These are phyloP conservation scores for Aureobasidium uvarum DNA, from an alignment of 2,329 filamentous ascomycete genomes.

Conservation along the genomic window DNA sequence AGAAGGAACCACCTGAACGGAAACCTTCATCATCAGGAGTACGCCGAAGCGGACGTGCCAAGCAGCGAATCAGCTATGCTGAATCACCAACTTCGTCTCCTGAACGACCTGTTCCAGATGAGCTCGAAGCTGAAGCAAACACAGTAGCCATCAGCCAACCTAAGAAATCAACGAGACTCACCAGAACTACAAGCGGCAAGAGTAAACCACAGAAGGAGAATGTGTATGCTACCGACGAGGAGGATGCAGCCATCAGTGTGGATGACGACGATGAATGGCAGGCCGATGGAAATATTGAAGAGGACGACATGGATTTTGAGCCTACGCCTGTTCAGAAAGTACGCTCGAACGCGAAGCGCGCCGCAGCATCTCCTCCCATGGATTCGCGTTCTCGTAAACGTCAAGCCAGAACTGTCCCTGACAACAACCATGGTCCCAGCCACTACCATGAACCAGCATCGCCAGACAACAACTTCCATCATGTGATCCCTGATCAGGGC, in stretches of 20 bases:
- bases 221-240: slow-evolving; percentile 28
- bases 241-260: slow-evolving; percentile 24
- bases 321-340: slow-evolving; percentile 9
- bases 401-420: neutral
- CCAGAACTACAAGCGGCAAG: slow-evolving; percentile 9
- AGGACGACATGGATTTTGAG: neutral
- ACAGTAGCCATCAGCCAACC: neutral
- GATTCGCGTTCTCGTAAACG: neutral
- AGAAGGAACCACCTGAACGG: neutral
- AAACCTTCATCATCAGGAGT: neutral
- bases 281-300: slow-evolving; percentile 25
- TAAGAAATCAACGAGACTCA: neutral
- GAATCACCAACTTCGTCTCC: slow-evolving; percentile 13
- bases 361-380: neutral
- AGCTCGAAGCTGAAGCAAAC: neutral
- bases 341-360: slow-evolving; percentile 36
- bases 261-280: slow-evolving; percentile 24
- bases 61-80: slow-evolving; percentile 18
- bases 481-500: neutral
- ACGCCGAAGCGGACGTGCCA: slow-evolving; percentile 23
- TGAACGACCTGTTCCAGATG: neutral
- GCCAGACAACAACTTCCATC: neutral
- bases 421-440: neutral
- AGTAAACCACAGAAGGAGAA: slow-evolving; percentile 24
- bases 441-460: too few relatives aligned